These are phyloP conservation scores for Aureobasidium sp. DNA, from an alignment of 2,329 filamentous ascomycete species.

Conservation along the genomic window DNA sequence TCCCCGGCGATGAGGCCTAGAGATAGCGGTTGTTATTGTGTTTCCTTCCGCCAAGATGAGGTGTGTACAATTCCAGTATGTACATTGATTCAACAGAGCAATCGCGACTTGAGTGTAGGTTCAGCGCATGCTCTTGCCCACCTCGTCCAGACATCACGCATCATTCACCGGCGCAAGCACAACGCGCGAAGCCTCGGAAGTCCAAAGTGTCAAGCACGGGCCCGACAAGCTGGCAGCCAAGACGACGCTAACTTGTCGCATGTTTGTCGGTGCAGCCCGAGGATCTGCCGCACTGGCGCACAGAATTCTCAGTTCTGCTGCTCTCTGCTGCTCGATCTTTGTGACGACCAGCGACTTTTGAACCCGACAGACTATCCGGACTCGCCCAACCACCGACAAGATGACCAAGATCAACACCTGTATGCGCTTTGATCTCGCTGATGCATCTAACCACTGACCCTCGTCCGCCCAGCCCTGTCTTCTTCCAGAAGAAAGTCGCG, in stretches of 20 bases:
- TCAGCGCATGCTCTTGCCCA: neutral
- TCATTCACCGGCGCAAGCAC: neutral
- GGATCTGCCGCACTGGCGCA: neutral
- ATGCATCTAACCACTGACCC: neutral
- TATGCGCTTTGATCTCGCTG: conserved; percentile 31
- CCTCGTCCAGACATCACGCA: neutral
- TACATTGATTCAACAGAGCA: neutral
- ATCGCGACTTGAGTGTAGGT: neutral
- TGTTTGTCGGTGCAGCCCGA: neutral
- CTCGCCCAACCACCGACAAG: conserved; percentile 36
- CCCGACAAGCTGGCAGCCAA: neutral
- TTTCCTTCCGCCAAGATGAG: neutral
- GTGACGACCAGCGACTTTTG: conserved; percentile 16
- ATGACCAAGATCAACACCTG: conserved; percentile 66
- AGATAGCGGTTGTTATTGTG: neutral
- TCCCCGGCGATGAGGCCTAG: neutral
- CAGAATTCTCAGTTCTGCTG: neutral
- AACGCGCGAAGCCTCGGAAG: neutral
- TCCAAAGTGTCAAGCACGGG: neutral
- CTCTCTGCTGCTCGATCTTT: neutral
- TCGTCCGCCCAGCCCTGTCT: conserved; percentile 48
- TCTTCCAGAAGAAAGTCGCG: conserved; percentile 97
- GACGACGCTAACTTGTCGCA: neutral
- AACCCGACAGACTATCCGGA: conserved; percentile 12
- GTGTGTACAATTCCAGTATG: neutral